Conservation (phyloP, 2,329 filamentous ascomycete species). For the Dothistroma septosporum region DNA sequence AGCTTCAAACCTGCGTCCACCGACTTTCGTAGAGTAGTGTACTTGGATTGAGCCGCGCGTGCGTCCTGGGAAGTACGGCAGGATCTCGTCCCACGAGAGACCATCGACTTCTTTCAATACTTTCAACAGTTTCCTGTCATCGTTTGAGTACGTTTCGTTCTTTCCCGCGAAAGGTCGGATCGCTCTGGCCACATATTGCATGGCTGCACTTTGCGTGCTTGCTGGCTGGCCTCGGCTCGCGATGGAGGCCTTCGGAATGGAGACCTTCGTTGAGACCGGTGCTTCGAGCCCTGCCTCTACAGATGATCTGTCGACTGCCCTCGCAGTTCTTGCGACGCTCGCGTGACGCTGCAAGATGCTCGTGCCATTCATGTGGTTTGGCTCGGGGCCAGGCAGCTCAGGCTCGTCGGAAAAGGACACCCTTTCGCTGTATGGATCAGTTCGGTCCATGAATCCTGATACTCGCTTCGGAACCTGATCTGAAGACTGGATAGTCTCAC, state of each 20-base stretch:
- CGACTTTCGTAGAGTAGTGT: constrained; percentile 24
- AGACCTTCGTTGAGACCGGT: background rate
- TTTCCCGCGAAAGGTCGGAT: background rate
- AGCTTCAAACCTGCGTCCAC: background rate
- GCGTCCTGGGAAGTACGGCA: constrained; percentile 33
- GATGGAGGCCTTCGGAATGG: background rate
- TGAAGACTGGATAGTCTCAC: background rate
- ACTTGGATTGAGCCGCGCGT: constrained; percentile 28
- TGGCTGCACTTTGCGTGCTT: background rate
- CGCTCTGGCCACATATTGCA: constrained; percentile 2
- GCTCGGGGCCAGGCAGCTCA: background rate
- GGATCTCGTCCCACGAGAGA: constrained; percentile 37
- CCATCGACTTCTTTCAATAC: constrained; percentile 41
- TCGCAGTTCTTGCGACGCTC: background rate
- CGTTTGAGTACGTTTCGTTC: constrained; percentile 21
- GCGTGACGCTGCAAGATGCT: background rate
- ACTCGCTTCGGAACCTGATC: background rate
- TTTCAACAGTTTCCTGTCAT: constrained; percentile 36
- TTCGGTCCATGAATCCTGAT: constrained; percentile 4
- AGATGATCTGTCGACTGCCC: background rate
- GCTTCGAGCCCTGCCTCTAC: background rate
- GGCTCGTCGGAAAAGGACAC: constrained; percentile 13
- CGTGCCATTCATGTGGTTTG: background rate
- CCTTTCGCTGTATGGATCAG: constrained; percentile 4
- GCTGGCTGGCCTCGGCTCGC: background rate